A percentile compares a stretch with the other conserved stretches of the same genome.
These are phyloP conservation scores for Malbranchea cinnamomea DNA, from an alignment of 2,329 filamentous ascomycete species.

Conservation along the genomic window DNA sequence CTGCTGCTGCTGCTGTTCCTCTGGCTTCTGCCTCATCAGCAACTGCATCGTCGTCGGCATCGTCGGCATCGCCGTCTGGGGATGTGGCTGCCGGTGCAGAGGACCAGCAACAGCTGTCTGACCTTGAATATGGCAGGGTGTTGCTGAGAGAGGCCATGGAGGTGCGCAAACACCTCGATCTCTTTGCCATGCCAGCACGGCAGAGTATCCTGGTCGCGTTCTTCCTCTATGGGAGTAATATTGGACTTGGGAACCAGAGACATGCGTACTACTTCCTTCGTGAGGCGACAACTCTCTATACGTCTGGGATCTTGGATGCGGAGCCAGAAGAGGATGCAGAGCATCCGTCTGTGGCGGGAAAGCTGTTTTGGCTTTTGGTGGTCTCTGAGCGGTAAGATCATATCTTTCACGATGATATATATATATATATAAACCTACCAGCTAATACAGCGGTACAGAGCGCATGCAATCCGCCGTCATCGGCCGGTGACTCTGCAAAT, in stretches of 20 bases:
- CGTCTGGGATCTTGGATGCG: constrained; percentile 34
- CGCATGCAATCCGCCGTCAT: constrained; percentile 48
- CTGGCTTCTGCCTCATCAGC: too few relatives aligned
- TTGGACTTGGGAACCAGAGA: constrained; percentile 51
- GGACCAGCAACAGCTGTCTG: background rate
- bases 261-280: constrained; percentile 60
- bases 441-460: constrained; percentile 26
- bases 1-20: too few relatives aligned
- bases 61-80: too few relatives aligned
- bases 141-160: constrained; percentile 17
- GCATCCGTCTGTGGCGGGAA: constrained; percentile 19
- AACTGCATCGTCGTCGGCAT: too few relatives aligned
- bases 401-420: too few relatives aligned
- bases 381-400: constrained; percentile 44
- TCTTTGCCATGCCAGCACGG: constrained; percentile 12
- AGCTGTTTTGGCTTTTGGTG: constrained; percentile 53
- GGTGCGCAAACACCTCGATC: constrained; percentile 12
- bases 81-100: constrained; percentile 2
- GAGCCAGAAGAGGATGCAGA: constrained; percentile 28
- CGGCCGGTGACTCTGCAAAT: constrained; percentile 47
- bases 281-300: constrained; percentile 55
- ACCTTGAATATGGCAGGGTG: constrained; percentile 8
- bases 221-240: constrained; percentile 54
- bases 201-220: constrained; percentile 47
- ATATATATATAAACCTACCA: background rate